phyloP scores from a whole-genome alignment of 2,329 filamentous ascomycete species.

The Neonectria magnoliae region DNA sequence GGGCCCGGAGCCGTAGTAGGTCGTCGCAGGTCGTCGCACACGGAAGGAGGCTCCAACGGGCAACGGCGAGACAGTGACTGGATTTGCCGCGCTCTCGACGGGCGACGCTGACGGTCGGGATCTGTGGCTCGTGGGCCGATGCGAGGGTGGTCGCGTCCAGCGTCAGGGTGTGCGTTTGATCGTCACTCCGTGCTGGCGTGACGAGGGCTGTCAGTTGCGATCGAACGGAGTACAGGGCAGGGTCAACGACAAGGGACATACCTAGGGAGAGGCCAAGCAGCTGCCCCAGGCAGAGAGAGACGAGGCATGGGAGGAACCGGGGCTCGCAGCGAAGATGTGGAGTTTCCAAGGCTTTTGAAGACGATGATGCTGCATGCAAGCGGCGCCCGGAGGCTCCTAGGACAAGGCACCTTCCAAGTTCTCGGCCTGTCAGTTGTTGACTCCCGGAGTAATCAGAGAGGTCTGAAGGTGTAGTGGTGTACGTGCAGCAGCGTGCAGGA shows the following conservation, averaged over 20 bases:
- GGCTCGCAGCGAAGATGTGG: constrained; percentile 9
- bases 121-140: constrained; percentile 8
- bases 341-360: constrained; percentile 11
- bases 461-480: not conserved
- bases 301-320: constrained; percentile 4
- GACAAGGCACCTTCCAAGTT: constrained; percentile 8
- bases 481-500: no score
- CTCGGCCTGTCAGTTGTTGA: not conserved
- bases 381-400: constrained; percentile 14
- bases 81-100: constrained; percentile 9
- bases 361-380: constrained; percentile 3
- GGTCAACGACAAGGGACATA: no score
- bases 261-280: not conserved
- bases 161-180: constrained; percentile 17
- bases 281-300: not conserved
- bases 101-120: not conserved
- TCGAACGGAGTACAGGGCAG: constrained; percentile 14
- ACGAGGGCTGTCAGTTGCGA: constrained; percentile 10
- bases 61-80: constrained; percentile 8
- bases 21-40: constrained; percentile 5
- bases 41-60: not conserved
- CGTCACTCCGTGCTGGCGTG: constrained; percentile 13
- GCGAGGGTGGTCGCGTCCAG: constrained; percentile 1
- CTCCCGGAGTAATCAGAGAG: no score
- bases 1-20: not conserved